Base-by-base conservation (phyloP, 2,329 filamentous ascomycete species). In the Colletotrichum sp. region DNA sequence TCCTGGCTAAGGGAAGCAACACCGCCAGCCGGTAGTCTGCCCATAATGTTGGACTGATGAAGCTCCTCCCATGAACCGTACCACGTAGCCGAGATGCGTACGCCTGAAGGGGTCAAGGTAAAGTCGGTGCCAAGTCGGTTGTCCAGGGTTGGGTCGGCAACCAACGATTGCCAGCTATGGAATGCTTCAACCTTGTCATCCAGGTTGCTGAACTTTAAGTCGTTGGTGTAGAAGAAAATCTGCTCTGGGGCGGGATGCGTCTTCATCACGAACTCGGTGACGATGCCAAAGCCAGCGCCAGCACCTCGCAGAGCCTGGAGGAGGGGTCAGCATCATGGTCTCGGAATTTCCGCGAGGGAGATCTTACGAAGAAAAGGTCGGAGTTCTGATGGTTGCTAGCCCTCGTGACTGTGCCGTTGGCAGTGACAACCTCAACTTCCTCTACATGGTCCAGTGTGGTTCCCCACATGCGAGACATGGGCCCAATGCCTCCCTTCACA, bases 401-500 rank as follows among this genome's bases (percentile, higher is more conserved):
- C 3, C 71, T 77, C 10, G 77, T 72, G 30, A 83, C 68, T 3
- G 71, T 77, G 12, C 82, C 81, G 32, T 83, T 77, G 21, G 80
- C 79, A 30, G 81, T 78, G 24, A 83, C 82, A n/a, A 82, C 80
- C 43, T 83, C 78, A 26, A 77, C 48, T 78, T 88, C 88, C 34
- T 90, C 71, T 26, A 92, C 82, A 38, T 91, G 89, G 78, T 92
- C 90, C 3, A 92, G 84, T 9, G 87, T 85, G 3, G 85, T 85
- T 66, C 90, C 90, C 90, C 90, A 92, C 87, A 90, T 90, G 18
- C 90, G 86, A 9, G 90, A 92, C 77, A 87, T 86, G 12, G 89
- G 88, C 0, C 91, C 91, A 4, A 91, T 85, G 2, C 90, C 91
- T 58, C 91, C 90, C 87, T 91, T 74, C 15, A 65, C 5, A 10